Conservation (phyloP, 345 rosid genomes). For the Gossypium anomalum region DNA sequence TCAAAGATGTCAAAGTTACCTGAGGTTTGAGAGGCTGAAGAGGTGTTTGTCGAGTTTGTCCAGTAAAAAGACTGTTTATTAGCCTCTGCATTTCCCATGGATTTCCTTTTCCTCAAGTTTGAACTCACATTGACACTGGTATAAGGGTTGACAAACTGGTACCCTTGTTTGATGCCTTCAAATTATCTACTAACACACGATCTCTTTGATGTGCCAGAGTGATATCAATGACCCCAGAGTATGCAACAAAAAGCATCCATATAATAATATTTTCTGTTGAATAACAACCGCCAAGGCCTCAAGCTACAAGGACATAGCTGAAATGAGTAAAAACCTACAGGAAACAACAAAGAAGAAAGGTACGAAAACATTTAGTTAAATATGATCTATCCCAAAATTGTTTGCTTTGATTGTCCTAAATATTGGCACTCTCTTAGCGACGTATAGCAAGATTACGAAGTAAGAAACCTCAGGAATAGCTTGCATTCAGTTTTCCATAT, state of each 20-base stretch:
- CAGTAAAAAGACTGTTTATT: conserved; percentile 14
- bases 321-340: conserved; percentile 14
- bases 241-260: conserved; percentile 87
- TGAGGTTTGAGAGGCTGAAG: conserved; percentile 30
- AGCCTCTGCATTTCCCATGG: conserved; percentile 21
- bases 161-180: conserved; percentile 17
- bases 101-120: conserved; percentile 60
- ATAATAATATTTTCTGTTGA: conserved; percentile 70
- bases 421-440: no score
- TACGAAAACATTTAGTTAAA: not conserved
- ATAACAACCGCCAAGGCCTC: conserved; percentile 61
- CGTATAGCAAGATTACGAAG: not conserved
- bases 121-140: conserved; percentile 29
- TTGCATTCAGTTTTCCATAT: not conserved
- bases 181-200: conserved; percentile 20
- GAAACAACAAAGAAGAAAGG: not conserved
- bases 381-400: conserved; percentile 2
- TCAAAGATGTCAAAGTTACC: conserved; percentile 35
- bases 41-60: not conserved
- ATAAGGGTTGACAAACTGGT: conserved; percentile 16
- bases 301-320: conserved; percentile 47
- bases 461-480: not conserved
- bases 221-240: conserved; percentile 60
- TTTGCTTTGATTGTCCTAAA: not conserved
- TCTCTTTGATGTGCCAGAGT: conserved; percentile 35